Conservation (phyloP, 2,329 filamentous ascomycete species). For the Colletotrichum scovillei region DNA sequence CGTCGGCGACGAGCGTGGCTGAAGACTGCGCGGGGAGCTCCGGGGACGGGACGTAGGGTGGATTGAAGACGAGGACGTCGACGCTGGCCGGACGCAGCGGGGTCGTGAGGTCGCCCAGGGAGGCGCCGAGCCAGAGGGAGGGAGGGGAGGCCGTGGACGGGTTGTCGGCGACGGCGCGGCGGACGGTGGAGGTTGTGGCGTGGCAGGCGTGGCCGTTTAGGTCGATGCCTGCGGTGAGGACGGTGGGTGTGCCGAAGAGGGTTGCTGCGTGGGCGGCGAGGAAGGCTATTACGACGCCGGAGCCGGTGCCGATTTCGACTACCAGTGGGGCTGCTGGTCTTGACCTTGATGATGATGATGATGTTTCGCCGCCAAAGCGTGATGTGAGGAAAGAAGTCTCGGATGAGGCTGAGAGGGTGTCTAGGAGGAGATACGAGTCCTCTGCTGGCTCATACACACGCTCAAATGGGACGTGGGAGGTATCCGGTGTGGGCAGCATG, state of each 20-base stretch:
- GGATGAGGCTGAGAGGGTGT: constrained; percentile 81
- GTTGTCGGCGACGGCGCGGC: constrained; percentile 53
- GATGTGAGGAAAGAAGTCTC: constrained; percentile 76
- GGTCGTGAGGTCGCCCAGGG: constrained; percentile 76
- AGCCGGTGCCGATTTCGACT: constrained; percentile 90
- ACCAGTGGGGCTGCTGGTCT: constrained; percentile 66
- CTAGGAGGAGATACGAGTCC: constrained; percentile 93
- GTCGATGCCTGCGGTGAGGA: constrained; percentile 83
- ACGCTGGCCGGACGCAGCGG: constrained; percentile 69
- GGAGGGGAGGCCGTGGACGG: constrained; percentile 52
- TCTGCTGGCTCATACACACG: constrained; percentile 95
- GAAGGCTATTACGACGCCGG: constrained; percentile 94
- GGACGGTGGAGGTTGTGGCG: constrained; percentile 78
- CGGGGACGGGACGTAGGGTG: constrained; percentile 92
- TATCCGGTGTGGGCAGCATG: constrained; percentile 95
- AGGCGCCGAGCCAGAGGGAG: constrained; percentile 71
- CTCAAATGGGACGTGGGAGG: constrained; percentile 88
- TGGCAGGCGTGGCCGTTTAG: constrained; percentile 86
- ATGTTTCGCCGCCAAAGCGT: constrained; percentile 65
- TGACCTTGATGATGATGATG: neutral
- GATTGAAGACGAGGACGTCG: constrained; percentile 95
- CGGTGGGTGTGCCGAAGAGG: constrained; percentile 78
- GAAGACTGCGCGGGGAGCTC: constrained; percentile 67
- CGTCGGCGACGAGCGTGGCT: constrained; percentile 28
- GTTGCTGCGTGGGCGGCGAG: constrained; percentile 77